Conservation (phyloP, 176 grass and related monocot species). For the Oryza australiensis region DNA sequence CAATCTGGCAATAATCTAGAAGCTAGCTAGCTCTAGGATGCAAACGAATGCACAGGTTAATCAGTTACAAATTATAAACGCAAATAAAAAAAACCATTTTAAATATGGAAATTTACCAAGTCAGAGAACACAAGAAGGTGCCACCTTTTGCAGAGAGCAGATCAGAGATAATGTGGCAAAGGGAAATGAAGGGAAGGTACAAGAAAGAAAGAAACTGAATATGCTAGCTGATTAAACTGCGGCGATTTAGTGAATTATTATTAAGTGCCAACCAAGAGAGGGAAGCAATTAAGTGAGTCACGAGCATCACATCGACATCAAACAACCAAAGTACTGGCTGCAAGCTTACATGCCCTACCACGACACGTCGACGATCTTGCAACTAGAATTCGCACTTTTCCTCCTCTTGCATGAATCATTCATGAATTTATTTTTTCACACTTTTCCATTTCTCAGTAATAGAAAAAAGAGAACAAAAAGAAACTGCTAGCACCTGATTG, state of each 20-base stretch:
- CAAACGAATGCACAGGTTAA: background rate
- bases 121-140: background rate
- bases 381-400: constrained; percentile 23
- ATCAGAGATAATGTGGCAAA: background rate
- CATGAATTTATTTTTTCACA: background rate
- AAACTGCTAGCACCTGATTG: no score
- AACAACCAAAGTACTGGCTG: constrained; percentile 34
- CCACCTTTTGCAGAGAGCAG: background rate
- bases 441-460: background rate
- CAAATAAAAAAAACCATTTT: background rate
- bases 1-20: constrained; percentile 3
- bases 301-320: constrained; percentile 48
- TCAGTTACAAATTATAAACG: background rate
- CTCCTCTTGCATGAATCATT: background rate
- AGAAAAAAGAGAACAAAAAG: no score
- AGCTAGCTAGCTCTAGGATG: background rate
- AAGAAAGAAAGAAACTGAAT: constrained; percentile 10
- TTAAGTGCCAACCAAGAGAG: constrained; percentile 42
- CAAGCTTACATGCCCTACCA: constrained; percentile 3
- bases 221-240: background rate
- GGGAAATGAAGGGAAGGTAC: background rate
- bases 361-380: constrained; percentile 24
- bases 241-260: constrained; percentile 34
- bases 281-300: constrained; percentile 46
- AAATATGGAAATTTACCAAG: background rate